Evolutionary conservation across 768 basidiomycete genomes (phyloP), one percentile per base, ranked within the genome.

Genomic region (Strobilomyces confusus): DNA sequence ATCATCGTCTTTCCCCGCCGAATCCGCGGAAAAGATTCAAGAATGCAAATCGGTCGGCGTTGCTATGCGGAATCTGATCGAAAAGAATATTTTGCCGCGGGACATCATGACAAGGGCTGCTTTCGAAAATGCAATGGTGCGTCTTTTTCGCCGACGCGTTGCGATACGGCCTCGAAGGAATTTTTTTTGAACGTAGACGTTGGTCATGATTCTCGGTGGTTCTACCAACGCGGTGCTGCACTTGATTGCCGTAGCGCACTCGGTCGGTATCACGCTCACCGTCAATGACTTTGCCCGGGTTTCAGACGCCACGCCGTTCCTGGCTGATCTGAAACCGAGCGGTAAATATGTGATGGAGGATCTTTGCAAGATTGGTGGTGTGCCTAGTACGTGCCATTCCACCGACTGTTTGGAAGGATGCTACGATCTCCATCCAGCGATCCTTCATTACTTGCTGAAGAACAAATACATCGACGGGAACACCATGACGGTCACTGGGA

Each of bases 341-440:
- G 97, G 97, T 34, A 94, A 94, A 72, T 98, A 98, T 77, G 92
- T 98, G 62, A 97, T 98, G 93, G 94, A 95, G 72, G 91, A 98
- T 65, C 84, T 99, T 9, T 84, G 91, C 80, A 91, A 89, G 69
- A 86, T 98, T 53, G 97, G 97, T 50, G 97, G 95, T 52, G 94
- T 95, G 60, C 95, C 97, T 5, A 89, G 94, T 95, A 72, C 57
- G 88, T 76, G 9, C 22, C 9, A 8, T 44, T 22, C 13, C 34
- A 20, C 45, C 44, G 37, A 51, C 33, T 17, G 30, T 46, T 38
- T 33, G 22, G 41, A 34, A 44, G 37, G 43, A 12, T 2, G 38
- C 49, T 22, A 17, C 42, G 42, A 51, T 20, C 22, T 15, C 14
- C 29, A 5, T 34, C 48, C 67, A 95, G 93, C 89, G 73, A 83